Conservation (phyloP, 2,329 filamentous ascomycete species). For the Colletotrichum aenigma region DNA sequence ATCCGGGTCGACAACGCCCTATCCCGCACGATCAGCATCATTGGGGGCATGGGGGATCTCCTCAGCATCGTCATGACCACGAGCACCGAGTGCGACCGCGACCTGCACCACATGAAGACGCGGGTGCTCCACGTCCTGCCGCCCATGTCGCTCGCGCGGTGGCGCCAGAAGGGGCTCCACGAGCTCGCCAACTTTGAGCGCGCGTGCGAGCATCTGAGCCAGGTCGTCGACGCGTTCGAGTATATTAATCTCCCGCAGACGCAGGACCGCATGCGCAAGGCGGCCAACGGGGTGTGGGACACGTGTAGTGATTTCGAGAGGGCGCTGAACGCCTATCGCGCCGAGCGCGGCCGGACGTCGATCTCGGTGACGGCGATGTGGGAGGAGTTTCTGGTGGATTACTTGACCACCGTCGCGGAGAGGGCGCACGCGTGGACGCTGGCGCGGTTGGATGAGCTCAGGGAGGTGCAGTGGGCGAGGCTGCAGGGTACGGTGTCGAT, state of each 20-base stretch:
- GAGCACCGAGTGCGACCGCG: not conserved
- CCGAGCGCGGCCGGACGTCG: not conserved
- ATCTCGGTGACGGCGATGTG: not conserved
- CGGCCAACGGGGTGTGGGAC: not conserved
- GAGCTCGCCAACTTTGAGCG: not conserved
- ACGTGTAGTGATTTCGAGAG: not conserved
- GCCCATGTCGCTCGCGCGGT: not conserved
- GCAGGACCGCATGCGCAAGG: not conserved
- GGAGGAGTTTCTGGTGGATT: constrained; percentile 9
- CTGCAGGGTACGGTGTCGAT: not conserved
- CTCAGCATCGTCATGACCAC: not conserved
- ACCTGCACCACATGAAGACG: constrained; percentile 5
- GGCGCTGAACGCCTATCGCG: not conserved
- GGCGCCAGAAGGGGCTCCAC: not conserved
- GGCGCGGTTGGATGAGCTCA: not conserved
- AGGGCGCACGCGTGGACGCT: not conserved
- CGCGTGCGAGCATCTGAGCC: not conserved
- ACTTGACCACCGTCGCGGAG: not conserved
- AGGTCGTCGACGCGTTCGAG: not conserved
- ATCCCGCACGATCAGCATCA: not conserved
- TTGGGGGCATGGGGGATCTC: not conserved
- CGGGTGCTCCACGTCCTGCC: not conserved
- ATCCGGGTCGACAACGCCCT: not conserved
- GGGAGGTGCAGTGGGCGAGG: not conserved
- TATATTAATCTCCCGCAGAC: not conserved